Evolutionary conservation across 345 rosid genomes (phyloP).

Genomic region (Brassica juncea): DNA sequence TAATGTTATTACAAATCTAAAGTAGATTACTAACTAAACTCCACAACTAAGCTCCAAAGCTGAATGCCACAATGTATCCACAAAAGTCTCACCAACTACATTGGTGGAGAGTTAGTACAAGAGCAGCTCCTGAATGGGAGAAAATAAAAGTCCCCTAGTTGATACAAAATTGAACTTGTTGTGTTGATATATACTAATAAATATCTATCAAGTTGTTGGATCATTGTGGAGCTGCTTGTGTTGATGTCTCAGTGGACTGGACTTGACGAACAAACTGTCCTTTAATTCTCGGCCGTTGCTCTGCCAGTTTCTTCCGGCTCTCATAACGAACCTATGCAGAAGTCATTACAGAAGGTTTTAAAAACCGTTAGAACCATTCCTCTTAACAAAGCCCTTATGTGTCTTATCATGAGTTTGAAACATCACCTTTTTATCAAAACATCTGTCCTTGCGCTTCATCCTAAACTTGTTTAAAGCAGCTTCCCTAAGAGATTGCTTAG

Average conservation of each 20-base stretch:
- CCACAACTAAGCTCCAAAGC: slow-evolving; percentile 23
- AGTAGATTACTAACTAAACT: slow-evolving; percentile 24
- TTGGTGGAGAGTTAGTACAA: slow-evolving; percentile 14
- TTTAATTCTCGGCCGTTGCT: slow-evolving; percentile 62
- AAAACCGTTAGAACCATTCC: not conserved
- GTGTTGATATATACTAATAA: not conserved
- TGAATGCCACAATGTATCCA: not conserved
- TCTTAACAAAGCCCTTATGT: not conserved
- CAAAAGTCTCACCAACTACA: slow-evolving; percentile 17
- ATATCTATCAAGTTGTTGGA: slow-evolving; percentile 44
- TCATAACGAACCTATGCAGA: slow-evolving; percentile 60
- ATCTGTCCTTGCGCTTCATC: slow-evolving; percentile 90
- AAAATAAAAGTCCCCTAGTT: not conserved
- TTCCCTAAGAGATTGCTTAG: slow-evolving; percentile 63
- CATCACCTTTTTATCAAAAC: slow-evolving; percentile 86
- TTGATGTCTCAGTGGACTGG: slow-evolving; percentile 22
- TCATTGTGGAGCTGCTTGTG: slow-evolving; percentile 41
- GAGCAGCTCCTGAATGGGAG: slow-evolving; percentile 8
- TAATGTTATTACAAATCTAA: not conserved
- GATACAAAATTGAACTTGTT: not conserved
- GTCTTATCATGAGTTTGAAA: not conserved
- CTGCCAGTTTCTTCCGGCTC: slow-evolving; percentile 70
- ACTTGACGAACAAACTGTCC: slow-evolving; percentile 72
- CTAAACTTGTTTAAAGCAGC: slow-evolving; percentile 89
- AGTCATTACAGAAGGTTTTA: not conserved